Evolutionary conservation across 1,284 basidiomycete species (phyloP), one percentile per base, ranked within the genome.

Genomic region (Mrakiaceae sp.): DNA sequence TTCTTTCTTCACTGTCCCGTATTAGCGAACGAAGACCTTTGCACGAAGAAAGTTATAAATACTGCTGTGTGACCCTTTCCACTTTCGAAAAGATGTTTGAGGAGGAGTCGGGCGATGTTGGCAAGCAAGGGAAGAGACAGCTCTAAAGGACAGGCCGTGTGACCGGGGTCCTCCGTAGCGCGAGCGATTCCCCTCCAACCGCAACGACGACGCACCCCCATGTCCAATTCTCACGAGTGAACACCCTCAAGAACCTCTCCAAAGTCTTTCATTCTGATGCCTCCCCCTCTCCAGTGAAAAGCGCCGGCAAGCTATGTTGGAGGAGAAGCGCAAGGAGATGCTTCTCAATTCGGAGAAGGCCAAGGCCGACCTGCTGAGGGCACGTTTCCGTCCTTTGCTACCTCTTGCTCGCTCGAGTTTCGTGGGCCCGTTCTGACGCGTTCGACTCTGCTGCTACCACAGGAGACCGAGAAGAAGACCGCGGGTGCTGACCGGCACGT

Each of bases 321-420:
- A 82, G 49, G 91, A 91, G 73, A 84, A 88, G 75, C 86, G 90
- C 68, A 81, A 80, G 62, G 86, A 87, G 71, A 86, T 88, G 80
- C 84, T 89, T 72, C 74, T 91, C 72, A 88, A 90, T 62, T 95
- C 84, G 71, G 88, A 92, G 71, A 83, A 88, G n/a, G 88, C 94
- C 74, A 92, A 91, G 73, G 84, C 87, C 70, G 84, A 82, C 55
- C 84, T 95, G 72, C 84, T 88, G 69, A 72, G 60, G 67, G 73
- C 62, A 64, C 62, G 67, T 52, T 51, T 53, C n/a, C 56, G 12
- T 14, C 39, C 48, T 40, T 40, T 6, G 9, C 43, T 42, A 12
- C 9, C 49, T 4, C 12, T 59, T 4, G 4, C 3, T 5, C 46
- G n/a, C 58, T 59, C 7, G 39, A 46, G 44, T 11, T 47, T 10